Base-by-base conservation (phyloP, 2,329 filamentous ascomycete species). In the Magnaporthiopsis poae region DNA sequence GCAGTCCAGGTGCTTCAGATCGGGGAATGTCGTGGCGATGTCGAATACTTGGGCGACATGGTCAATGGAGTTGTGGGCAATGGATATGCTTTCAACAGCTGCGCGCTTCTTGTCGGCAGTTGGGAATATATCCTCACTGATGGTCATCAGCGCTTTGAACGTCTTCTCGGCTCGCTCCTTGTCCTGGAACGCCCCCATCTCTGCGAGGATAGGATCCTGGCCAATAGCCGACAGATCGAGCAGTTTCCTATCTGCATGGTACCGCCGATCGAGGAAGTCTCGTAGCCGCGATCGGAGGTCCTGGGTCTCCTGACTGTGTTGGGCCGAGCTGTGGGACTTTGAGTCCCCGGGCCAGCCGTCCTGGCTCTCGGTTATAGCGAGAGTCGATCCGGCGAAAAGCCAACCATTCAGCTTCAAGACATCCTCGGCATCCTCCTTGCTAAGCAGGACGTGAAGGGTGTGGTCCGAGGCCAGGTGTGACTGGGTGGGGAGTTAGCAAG, bases 111-210 rank as follows among this genome's bases (percentile, higher is more conserved):
- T 88, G 68, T 88, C 82, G 15, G 84, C 74, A 2, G 84, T 88
- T 70, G 89, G 88, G 79, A 96, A 96, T 25, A 89, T 84, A 68
- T 86, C 80, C 65, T 96, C 88, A 75, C 91, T 92, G 62, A 97
- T 88, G 68, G 86, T 87, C 90, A 98, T 96, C 69, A 98, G 82
- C 1, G 91, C 94, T 65, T 90, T 91, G 78, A 98, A 97, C 69
- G 96, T 90, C 76, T 97, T 99, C 69, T 90, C 85, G 62, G 90
- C 87, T 1, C 88, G 88, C 3, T 88, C 86, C 67, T 84, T 85
- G 68, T 81, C 86, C 69, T 87, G 84, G 74, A 96, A 92, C 72
- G 94, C 90, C 56, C 90, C 90, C 77, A 92, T 87, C 60, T 84
- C 81, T 66, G 87, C 81, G 5, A 98, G 84, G 67, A 88, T 85